These are phyloP conservation scores for Adenanthera pavonina DNA, from an alignment of 306 rosid species.

Conservation along the genomic window DNA sequence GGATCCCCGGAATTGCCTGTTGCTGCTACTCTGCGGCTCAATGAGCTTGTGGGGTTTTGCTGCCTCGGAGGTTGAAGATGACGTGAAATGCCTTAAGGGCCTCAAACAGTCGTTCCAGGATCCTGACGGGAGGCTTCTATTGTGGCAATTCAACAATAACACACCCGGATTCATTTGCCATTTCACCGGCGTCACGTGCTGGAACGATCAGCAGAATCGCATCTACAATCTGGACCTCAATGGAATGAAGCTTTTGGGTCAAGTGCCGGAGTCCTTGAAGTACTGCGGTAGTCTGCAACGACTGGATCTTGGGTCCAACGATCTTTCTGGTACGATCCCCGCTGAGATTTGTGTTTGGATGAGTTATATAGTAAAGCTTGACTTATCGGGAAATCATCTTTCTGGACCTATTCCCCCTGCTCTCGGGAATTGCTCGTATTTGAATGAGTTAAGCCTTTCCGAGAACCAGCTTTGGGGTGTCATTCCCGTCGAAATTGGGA, in stretches of 20 bases:
- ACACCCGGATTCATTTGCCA: constrained; percentile 68
- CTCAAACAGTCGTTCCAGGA: constrained; percentile 45
- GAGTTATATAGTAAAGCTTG: constrained; percentile 59
- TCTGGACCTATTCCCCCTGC: constrained; percentile 61
- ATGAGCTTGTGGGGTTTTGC: constrained; percentile 25
- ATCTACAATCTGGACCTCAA: constrained; percentile 53
- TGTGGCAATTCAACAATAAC: constrained; percentile 72
- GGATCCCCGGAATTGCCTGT: constrained; percentile 18
- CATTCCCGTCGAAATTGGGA: constrained; percentile 65
- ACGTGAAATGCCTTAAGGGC: constrained; percentile 65
- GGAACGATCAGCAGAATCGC: constrained; percentile 81
- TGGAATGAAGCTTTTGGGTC: constrained; percentile 61
- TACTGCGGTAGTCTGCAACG: constrained; percentile 66
- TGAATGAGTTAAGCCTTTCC: constrained; percentile 60
- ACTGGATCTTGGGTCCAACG: constrained; percentile 71
- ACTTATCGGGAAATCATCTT: constrained; percentile 62
- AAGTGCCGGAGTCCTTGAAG: constrained; percentile 58
- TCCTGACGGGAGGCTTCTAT: constrained; percentile 31
- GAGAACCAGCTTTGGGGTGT: constrained; percentile 64
- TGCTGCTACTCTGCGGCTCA: not conserved
- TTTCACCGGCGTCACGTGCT: constrained; percentile 70
- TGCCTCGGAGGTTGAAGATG: constrained; percentile 56
- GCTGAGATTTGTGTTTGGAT: constrained; percentile 71
- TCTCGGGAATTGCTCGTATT: constrained; percentile 58
- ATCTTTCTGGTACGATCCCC: constrained; percentile 59